Percentiles rank a stretch among this genome's conserved stretches.
phyloP scores from a whole-genome alignment of 2,329 filamentous ascomycete genomes.

The Ceratocystis diversiconidia region DNA sequence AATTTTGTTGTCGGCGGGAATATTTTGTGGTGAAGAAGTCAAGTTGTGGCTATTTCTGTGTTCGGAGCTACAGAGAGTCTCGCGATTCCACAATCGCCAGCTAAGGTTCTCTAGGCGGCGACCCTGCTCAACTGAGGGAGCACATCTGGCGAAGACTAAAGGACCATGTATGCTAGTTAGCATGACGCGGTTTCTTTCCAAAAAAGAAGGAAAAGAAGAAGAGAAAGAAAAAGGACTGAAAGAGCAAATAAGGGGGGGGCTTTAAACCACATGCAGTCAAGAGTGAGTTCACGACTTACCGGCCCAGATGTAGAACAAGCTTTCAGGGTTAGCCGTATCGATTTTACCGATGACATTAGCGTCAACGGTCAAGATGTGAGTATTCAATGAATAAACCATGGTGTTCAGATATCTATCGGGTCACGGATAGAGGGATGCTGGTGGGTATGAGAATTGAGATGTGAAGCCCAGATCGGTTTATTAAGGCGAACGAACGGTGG shows the following conservation, averaged over 20 bases:
- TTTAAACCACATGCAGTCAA: not conserved
- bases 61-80: conserved; percentile 70
- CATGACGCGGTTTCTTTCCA: not conserved
- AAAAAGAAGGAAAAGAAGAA: not conserved
- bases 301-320: conserved; percentile 93
- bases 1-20: conserved; percentile 31
- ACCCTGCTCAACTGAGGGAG: conserved; percentile 85
- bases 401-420: conserved; percentile 25
- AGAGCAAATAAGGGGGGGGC: not conserved
- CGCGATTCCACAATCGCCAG: conserved; percentile 89
- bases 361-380: conserved; percentile 82
- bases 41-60: conserved; percentile 27
- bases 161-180: not conserved
- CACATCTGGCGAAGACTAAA: conserved; percentile 83
- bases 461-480: not conserved
- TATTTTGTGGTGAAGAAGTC: conserved; percentile 38
- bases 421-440: conserved; percentile 22
- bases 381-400: conserved; percentile 76
- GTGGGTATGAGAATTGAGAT: conserved; percentile 19
- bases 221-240: not conserved
- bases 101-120: conserved; percentile 86
- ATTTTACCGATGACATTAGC: conserved; percentile 86
- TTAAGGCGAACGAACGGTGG: not conserved
- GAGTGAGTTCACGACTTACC: conserved; percentile 43
- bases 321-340: conserved; percentile 82